phyloP scores from a whole-genome alignment of 1,139 yeast species.

The Trichomonascaceae sp. region DNA sequence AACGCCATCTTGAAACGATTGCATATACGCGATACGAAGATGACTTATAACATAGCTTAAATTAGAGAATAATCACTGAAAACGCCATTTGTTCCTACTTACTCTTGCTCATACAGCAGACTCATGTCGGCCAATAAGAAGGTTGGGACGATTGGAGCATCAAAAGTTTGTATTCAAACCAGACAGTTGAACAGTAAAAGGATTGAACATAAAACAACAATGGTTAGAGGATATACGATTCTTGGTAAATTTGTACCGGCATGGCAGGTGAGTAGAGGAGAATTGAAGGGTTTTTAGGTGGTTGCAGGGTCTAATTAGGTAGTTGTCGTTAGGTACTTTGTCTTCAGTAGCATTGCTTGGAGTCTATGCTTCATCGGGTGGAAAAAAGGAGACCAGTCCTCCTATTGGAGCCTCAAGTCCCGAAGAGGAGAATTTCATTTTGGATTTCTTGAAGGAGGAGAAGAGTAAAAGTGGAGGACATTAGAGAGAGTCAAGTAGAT shows the following conservation, averaged over 20 bases:
- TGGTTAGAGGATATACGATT: slow-evolving; percentile 7
- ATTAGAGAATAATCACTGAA: neutral
- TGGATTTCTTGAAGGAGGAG: slow-evolving; percentile 40
- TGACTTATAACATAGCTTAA: slow-evolving; percentile 28
- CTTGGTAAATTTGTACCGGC: slow-evolving; percentile 8
- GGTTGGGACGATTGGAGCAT: neutral
- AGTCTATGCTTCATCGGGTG: slow-evolving; percentile 25
- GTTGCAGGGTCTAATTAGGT: too few relatives aligned
- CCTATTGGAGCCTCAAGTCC: slow-evolving; percentile 70
- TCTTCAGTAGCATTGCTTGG: slow-evolving; percentile 28
- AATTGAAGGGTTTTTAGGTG: too few relatives aligned
- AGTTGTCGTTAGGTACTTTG: slow-evolving; percentile 36
- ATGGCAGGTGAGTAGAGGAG: slow-evolving; percentile 6
- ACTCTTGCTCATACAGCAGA: slow-evolving; percentile 28
- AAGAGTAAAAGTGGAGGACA: slow-evolving; percentile 21
- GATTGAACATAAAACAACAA: neutral
- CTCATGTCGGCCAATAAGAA: slow-evolving; percentile 20
- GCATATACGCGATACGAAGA: slow-evolving; percentile 30
- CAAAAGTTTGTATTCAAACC: slow-evolving; percentile 61
- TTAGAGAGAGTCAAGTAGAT: neutral
- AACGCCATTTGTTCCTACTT: slow-evolving; percentile 8
- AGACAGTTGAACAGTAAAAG: slow-evolving; percentile 59
- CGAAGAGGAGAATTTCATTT: slow-evolving; percentile 81
- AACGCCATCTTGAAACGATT: slow-evolving; percentile 30
- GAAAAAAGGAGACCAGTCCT: slow-evolving; percentile 46